phyloP scores from a whole-genome alignment of 2,329 filamentous ascomycete species.

The Botryosphaeria dothidea region DNA sequence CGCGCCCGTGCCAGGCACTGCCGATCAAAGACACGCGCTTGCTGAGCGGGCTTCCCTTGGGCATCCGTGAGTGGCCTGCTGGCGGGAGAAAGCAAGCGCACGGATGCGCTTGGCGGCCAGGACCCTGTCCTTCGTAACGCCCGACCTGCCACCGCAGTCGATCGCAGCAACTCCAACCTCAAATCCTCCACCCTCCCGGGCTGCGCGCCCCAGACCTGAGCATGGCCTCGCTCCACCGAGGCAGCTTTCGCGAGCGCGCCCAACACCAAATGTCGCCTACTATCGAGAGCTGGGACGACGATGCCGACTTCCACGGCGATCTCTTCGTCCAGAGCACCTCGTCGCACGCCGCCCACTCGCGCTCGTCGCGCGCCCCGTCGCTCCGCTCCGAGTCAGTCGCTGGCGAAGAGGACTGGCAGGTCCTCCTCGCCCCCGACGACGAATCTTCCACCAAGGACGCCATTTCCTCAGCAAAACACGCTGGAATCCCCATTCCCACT shows the following conservation, averaged over 20 bases:
- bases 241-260: conserved; percentile 42
- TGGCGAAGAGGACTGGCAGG: conserved; percentile 84
- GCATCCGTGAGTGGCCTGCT: neutral
- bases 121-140: neutral
- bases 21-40: neutral
- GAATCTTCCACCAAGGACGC: conserved; percentile 81
- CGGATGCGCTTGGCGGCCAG: neutral
- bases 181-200: conserved; percentile 22
- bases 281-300: conserved; percentile 68
- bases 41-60: neutral
- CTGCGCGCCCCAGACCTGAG: conserved; percentile 23
- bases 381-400: conserved; percentile 72
- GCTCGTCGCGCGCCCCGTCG: conserved; percentile 83
- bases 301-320: conserved; percentile 61
- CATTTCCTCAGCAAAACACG: conserved; percentile 81
- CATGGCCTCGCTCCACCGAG: conserved; percentile 33
- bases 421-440: conserved; percentile 82
- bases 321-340: conserved; percentile 71
- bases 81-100: neutral
- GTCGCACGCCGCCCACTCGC: conserved; percentile 49
- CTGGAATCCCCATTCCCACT: conserved; percentile 85
- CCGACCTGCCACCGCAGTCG: conserved; percentile 2
- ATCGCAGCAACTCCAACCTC: conserved; percentile 23
- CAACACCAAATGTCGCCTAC: conserved; percentile 49
- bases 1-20: neutral